Base-by-base conservation (phyloP, 208 protist species). In the Crithidia expoeki region DNA sequence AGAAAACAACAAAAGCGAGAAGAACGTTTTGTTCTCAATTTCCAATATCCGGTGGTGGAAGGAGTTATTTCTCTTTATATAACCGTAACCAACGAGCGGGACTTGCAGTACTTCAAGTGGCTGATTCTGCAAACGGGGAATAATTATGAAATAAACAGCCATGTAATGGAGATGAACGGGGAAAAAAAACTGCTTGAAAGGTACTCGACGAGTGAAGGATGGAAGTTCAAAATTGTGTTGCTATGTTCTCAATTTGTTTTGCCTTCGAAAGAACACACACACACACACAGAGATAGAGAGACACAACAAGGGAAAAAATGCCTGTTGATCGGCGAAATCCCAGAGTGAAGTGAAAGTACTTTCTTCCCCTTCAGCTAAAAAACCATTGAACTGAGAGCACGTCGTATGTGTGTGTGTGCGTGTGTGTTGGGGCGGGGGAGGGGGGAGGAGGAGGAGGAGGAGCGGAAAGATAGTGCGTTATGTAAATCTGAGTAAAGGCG, bases 21-120 rank as follows among this genome's bases (percentile, higher is more conserved):
- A 44, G 4, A 60, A 61, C 12, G 27, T 34, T 47, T 47, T 47
- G 42, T 47, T 47, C n/a, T n/a, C 3, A 17, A 47, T 19, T 47
- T 47, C 42, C 42, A 47, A 47, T 17, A 4, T n/a, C 42, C 42
- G 42, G 3, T 47, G n/a, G 5, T 9, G 5, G 42, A n/a, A n/a
- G 16, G n/a, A 47, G 42, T n/a, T 47, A 4, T n/a, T 47, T 47
- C 3, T 47, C 2, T 47, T 47, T 47, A 9, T 17, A 59, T 30
- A 44, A 40, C n/a, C n/a, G n/a, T n/a, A 44, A 59, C 40, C 30
- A n/a, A 59, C 12, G 28, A 44, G 44, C 42, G n/a, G 42, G 42
- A 47, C 16, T 3, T 47, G 42, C 42, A 47, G n/a, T 21, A 47
- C 42, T 9, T 17, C 5, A 17, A 47, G n/a, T 17, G 14, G 16